These are phyloP conservation scores for Sugiyamaella xylanicola DNA, from an alignment of 1,139 yeast genomes.

Conservation along the genomic window DNA sequence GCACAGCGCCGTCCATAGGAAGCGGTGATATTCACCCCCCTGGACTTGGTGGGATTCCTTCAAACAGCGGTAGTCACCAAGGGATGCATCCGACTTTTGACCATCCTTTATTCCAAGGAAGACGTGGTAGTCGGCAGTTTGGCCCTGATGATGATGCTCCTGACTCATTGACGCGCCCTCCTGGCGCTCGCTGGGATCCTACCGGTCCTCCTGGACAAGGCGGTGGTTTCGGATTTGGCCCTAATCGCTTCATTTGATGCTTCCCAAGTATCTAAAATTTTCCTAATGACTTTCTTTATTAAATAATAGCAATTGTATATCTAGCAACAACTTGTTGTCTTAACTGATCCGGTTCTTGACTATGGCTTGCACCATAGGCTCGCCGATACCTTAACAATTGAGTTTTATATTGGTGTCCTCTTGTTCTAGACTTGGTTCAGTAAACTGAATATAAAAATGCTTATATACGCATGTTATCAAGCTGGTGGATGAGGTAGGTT, in stretches of 20 bases:
- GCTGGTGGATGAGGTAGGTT: no score
- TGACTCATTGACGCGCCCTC: constrained; percentile 36
- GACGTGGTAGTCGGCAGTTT: constrained; percentile 26
- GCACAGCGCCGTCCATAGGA: constrained; percentile 15
- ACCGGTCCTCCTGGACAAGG: constrained; percentile 28
- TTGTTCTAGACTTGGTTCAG: no score
- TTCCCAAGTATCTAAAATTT: background rate
- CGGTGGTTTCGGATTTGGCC: constrained; percentile 15
- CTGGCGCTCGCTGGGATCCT: constrained; percentile 47
- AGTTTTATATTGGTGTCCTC: no score
- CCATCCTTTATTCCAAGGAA: constrained; percentile 34
- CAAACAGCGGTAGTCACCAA: constrained; percentile 31
- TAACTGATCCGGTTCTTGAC: no score
- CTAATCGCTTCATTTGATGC: constrained; percentile 14
- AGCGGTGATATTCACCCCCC: constrained; percentile 29
- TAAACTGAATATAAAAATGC: no score
- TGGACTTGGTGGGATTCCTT: constrained; percentile 20
- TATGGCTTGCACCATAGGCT: no score
- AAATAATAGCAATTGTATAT: no score
- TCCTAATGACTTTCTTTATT: constrained; percentile 1
- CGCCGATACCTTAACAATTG: no score
- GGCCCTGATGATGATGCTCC: constrained; percentile 21
- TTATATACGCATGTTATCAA: no score
- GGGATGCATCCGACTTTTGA: constrained; percentile 46
- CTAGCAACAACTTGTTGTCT: no score